These are phyloP conservation scores for Stemphylium beticola DNA, from an alignment of 2,329 filamentous ascomycete species.

Conservation along the genomic window DNA sequence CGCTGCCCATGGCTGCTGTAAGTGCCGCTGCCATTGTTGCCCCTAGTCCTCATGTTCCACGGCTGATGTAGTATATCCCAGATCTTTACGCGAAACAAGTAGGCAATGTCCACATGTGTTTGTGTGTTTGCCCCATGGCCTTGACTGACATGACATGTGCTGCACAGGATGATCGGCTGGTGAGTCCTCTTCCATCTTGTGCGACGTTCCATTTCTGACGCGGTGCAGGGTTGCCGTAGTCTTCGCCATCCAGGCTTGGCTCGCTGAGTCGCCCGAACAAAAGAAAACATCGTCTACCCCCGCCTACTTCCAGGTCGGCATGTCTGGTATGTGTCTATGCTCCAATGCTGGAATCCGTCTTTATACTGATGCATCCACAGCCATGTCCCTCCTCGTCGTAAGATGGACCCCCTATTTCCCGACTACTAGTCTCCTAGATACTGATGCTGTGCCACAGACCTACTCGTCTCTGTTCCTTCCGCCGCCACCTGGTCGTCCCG, in stretches of 20 bases:
- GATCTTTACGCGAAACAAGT: slow-evolving; percentile 93
- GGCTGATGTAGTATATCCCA: slow-evolving; percentile 45
- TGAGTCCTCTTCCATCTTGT: slow-evolving; percentile 41
- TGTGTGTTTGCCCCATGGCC: slow-evolving; percentile 10
- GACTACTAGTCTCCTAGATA: neutral
- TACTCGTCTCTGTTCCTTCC: slow-evolving; percentile 72
- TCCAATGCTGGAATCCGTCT: neutral
- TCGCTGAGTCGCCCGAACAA: slow-evolving; percentile 73
- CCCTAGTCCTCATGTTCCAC: slow-evolving; percentile 22
- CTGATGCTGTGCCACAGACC: slow-evolving; percentile 42
- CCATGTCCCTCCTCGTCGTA: slow-evolving; percentile 56
- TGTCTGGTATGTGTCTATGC: slow-evolving; percentile 69
- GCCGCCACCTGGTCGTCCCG: slow-evolving; percentile 50
- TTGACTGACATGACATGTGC: slow-evolving; percentile 25
- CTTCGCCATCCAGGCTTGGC: slow-evolving; percentile 77
- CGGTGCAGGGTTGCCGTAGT: slow-evolving; percentile 70
- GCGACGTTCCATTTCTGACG: slow-evolving; percentile 19
- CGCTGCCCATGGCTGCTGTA: slow-evolving; percentile 90
- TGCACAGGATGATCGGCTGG: slow-evolving; percentile 67
- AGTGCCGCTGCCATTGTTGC: slow-evolving; percentile 38
- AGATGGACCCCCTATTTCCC: slow-evolving; percentile 26
- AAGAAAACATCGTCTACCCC: slow-evolving; percentile 72
- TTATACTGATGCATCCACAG: slow-evolving; percentile 27
- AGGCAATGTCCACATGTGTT: slow-evolving; percentile 32
- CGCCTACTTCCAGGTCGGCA: slow-evolving; percentile 75